phyloP scores from a whole-genome alignment of 1,139 yeast species.

The Sugiyamaella sp. region DNA sequence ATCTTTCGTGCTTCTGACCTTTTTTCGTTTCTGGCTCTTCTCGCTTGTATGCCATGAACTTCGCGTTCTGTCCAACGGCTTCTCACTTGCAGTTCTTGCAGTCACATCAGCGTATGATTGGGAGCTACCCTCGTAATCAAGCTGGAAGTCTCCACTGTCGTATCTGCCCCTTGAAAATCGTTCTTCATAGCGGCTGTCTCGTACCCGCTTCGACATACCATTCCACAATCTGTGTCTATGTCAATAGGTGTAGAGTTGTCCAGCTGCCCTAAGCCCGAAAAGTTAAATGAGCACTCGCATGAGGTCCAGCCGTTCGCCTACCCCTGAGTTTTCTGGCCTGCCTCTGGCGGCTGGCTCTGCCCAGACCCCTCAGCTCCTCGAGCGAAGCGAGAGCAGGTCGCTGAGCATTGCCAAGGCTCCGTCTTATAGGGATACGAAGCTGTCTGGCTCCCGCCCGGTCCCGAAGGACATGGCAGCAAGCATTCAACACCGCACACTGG shows the following conservation, averaged over 20 bases:
- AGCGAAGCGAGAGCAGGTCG: no score
- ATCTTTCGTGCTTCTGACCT: neutral
- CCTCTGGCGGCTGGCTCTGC: no score
- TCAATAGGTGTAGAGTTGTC: neutral
- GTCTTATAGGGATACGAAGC: no score
- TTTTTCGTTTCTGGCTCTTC: neutral
- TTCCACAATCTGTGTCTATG: neutral
- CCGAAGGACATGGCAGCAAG: no score
- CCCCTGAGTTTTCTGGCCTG: no score
- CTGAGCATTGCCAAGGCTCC: no score
- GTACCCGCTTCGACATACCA: constrained; percentile 14
- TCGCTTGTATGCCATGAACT: neutral
- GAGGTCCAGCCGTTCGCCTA: no score
- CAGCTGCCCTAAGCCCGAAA: neutral
- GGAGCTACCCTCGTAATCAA: constrained; percentile 8
- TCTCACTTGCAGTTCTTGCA: neutral
- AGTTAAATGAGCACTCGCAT: neutral
- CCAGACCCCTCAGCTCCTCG: no score
- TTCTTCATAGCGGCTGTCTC: constrained; percentile 15
- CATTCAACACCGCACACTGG: no score
- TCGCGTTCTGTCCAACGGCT: neutral
- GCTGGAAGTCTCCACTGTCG: neutral
- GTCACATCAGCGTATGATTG: neutral
- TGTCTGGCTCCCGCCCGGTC: no score
- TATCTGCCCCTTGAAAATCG: constrained; percentile 3